Base-by-base conservation (phyloP, 225 moss, liverwort and hornwort genomes). In the Pseudisothecium myosuroides region DNA sequence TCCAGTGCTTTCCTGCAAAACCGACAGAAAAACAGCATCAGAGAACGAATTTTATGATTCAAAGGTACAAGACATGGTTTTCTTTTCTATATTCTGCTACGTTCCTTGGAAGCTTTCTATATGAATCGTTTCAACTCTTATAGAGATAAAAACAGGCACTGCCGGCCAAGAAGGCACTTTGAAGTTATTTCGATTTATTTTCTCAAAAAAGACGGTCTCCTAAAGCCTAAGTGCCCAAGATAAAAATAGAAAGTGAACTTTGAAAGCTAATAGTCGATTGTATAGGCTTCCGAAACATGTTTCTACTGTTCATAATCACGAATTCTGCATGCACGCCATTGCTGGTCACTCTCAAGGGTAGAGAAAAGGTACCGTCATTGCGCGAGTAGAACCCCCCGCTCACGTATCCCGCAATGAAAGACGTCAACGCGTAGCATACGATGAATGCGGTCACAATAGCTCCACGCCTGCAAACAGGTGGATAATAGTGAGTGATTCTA, bases 381-480 rank as follows among this genome's bases (percentile, higher is more conserved):
- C 98, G 94, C 18, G 98, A 97, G 88, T 99, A 99, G 83, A 97
- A 99, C 49, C 98, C 98, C 91, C 98, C 98, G 87, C 98, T 97
- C 84, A 99, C 97, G 84, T 99, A 99, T 92, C 98, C 98, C 64
- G 97, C 96, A 34, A 99, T 99, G 91, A 99, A 97, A 39, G 98
- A 99, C 18, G 98, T 99, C 84, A 99, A 91, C 34, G 98, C 98
- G 75, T 99, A 99, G 92, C 98, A 99, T 47, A 99, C 94, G 76
- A 99, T 99, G 87, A 99, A 99, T 52, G 98, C 96, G 52, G 98
- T 99, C 66, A 95, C 98, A 89, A 99, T 99, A 63, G 98, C 98
- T 94, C 98, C 98, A 85, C 98, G 98, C 74, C 98, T 99, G 94
- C 74, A 88, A 83, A 52, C n/a, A 89, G 36, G 21, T 43, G 11